Percentiles rank a stretch among this genome's conserved stretches.
Conservation (phyloP, 1,139 yeast genomes). For the Candida mesenterica region DNA sequence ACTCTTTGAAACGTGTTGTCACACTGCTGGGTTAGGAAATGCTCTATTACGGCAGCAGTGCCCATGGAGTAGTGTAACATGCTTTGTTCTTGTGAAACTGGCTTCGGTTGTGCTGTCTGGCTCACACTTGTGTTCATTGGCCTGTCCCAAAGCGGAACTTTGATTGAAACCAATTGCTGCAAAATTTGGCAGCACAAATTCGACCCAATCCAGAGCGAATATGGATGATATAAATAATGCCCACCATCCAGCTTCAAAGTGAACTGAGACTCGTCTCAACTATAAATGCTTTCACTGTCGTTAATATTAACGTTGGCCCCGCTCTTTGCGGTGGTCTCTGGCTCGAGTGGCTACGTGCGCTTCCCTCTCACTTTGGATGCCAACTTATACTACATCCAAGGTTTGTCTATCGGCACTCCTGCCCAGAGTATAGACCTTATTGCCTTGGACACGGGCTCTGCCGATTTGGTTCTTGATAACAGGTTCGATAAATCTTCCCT, state of each 20-base stretch:
- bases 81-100: too few species aligned
- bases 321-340: not conserved
- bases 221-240: not conserved
- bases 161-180: slow-evolving; percentile 6
- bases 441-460: slow-evolving; percentile 24
- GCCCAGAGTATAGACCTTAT: slow-evolving; percentile 15
- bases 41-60: too few species aligned
- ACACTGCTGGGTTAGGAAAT: too few species aligned
- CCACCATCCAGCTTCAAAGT: too few species aligned
- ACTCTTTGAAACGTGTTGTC: too few species aligned
- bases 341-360: slow-evolving; percentile 6
- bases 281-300: not conserved
- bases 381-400: slow-evolving; percentile 13
- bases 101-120: too few species aligned
- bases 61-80: too few species aligned
- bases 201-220: not conserved
- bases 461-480: slow-evolving; percentile 18
- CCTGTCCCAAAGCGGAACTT: slow-evolving; percentile 5
- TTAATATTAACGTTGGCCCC: too few species aligned
- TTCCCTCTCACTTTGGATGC: slow-evolving; percentile 5
- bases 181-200: slow-evolving; percentile 1
- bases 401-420: slow-evolving; percentile 18
- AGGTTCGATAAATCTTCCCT: slow-evolving; percentile 14
- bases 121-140: slow-evolving; percentile 1
- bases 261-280: not conserved